Percentiles rank a stretch among this genome's conserved stretches.
Evolutionary conservation across 1,139 yeast genomes (phyloP).

Genomic region (Pichia sp.): DNA sequence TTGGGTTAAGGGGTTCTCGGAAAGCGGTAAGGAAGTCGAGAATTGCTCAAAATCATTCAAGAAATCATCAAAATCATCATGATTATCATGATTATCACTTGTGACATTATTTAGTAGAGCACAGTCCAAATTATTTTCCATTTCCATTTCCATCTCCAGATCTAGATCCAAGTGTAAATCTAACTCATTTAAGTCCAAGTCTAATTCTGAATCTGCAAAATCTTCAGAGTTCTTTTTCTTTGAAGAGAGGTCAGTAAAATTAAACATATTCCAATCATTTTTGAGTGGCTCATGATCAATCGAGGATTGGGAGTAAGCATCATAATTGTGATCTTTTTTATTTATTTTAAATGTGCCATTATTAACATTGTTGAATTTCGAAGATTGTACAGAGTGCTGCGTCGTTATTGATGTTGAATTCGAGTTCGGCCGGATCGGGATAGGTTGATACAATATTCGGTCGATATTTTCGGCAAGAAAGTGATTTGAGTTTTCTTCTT

Average conservation of each 20-base stretch:
- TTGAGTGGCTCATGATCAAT: not conserved
- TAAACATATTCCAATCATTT: not conserved
- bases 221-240: too few species aligned
- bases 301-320: not conserved
- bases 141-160: not conserved
- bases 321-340: not conserved
- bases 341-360: not conserved
- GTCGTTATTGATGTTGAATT: conserved; percentile 5
- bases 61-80: too few species aligned
- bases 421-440: conserved; percentile 9
- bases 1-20: too few species aligned
- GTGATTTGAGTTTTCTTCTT: conserved; percentile 3
- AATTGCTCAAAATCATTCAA: too few species aligned
- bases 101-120: too few species aligned
- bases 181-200: not conserved
- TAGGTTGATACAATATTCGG: conserved; percentile 8
- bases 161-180: conserved; percentile 2
- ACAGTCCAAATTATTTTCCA: too few species aligned
- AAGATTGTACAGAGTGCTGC: conserved; percentile 5
- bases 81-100: too few species aligned
- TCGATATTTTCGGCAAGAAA: not conserved
- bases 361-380: conserved; percentile 1
- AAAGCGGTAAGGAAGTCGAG: too few species aligned
- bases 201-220: conserved; percentile 1
- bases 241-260: not conserved